Evolutionary conservation across 1,284 basidiomycete species (phyloP), one percentile per base, ranked within the genome.

Genomic region (Gymnopus androsaceus): DNA sequence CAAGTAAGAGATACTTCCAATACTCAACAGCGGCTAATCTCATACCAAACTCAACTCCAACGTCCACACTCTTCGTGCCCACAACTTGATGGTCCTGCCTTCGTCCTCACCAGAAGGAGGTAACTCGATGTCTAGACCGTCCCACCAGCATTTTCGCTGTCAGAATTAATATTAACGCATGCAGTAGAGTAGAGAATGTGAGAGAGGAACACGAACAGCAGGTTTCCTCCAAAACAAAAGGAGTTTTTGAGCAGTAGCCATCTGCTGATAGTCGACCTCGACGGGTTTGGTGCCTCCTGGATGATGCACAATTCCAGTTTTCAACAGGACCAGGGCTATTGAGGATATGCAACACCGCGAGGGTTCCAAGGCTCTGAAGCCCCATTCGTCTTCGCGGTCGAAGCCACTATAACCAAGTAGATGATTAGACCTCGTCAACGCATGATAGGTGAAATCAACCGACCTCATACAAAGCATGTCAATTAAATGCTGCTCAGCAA

Each of bases 401-500:
- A 99, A 99, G 21, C 96, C 96, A 72, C 95, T 97, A 64, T 19
- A 61, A 44, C 45, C 45, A 31, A 31, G n/a, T 19, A 45, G 65
- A 54, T 9, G 23, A 19, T 33, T 33, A 45, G n/a, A n/a, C n/a
- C n/a, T n/a, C n/a, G n/a, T n/a, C n/a, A n/a, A n/a, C n/a, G n/a
- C 30, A 50, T 40, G 44, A 52, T 44, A 34, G 33, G n/a, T n/a
- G n/a, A n/a, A n/a, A n/a, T n/a, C n/a, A 38, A 67, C 80, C 58
- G 69, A 95, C 95, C 93, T 96, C 94, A 98, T 98, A 77, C 97
- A 99, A 54, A 99, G 82, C 96, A 99, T 99, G 75, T 99, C 97
- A 73, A 99, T 99, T 62, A 99, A 78, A 75, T 99, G 96, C 75
- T 98, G 96, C 74, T 99, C 96, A 15, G 96, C 96, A 62, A 98